A percentile compares a stretch with the other conserved stretches of the same genome.
Conservation (phyloP, 345 rosid species). For the Heritiera littoralis region DNA sequence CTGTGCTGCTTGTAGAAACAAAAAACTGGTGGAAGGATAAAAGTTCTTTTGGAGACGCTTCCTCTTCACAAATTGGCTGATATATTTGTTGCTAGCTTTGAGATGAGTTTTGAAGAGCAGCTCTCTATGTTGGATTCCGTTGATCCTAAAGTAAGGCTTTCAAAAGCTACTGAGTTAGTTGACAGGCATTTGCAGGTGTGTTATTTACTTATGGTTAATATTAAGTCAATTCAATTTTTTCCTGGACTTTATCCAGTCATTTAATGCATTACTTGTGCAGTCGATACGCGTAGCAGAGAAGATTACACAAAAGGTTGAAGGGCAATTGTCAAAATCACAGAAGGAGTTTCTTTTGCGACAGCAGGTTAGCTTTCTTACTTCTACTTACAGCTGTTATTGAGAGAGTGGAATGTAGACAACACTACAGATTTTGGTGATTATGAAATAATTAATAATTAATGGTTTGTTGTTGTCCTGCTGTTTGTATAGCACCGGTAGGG, state of each 20-base stretch:
- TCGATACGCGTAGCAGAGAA: conserved; percentile 99
- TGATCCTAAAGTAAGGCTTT: conserved; percentile 87
- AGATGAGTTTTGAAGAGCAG: conserved; percentile 98
- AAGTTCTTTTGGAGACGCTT: conserved; percentile 93
- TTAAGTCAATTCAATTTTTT: conserved; percentile 18
- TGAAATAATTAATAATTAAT: not conserved
- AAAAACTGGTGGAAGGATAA: conserved; percentile 94
- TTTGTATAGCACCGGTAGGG: not conserved
- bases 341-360: conserved; percentile 98
- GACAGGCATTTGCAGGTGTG: conserved; percentile 97
- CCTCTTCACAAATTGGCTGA: conserved; percentile 97
- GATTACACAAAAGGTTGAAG: conserved; percentile 98
- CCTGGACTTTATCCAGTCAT: conserved; percentile 30
- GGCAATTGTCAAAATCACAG: conserved; percentile 97
- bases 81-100: conserved; percentile 99
- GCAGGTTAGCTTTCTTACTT: conserved; percentile 64
- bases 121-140: conserved; percentile 91
- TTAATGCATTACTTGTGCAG: conserved; percentile 54
- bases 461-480: not conserved
- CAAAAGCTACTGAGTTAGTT: conserved; percentile 96
- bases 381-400: not conserved
- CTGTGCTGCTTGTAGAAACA: conserved; percentile 63
- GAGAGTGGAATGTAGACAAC: not conserved
- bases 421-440: not conserved
- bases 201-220: conserved; percentile 22